Evolutionary conservation across 2,329 filamentous ascomycete genomes (phyloP).

Genomic region (Tolypocladium pustulatum): DNA sequence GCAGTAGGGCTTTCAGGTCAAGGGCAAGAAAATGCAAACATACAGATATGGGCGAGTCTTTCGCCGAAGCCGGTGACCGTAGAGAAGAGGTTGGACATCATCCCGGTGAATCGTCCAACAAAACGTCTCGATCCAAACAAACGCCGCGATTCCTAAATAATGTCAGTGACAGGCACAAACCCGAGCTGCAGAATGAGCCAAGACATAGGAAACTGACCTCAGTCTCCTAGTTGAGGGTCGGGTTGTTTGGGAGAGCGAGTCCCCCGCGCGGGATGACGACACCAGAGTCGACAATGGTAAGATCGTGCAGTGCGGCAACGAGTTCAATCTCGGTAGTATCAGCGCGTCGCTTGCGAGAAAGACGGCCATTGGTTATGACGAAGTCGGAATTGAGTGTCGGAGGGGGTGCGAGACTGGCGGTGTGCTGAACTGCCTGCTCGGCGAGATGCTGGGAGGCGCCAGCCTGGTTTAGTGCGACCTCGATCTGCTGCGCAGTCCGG

Average conservation of each 20-base stretch:
- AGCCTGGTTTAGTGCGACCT: background rate
- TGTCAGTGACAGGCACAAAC: background rate
- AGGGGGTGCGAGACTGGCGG: background rate
- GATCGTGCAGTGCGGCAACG: conserved; percentile 12
- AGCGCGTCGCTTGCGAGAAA: conserved; percentile 18
- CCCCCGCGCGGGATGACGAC: background rate
- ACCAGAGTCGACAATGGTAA: conserved; percentile 1
- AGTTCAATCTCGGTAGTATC: conserved; percentile 19
- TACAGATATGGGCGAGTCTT: conserved; percentile 13
- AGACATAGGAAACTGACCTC: conserved; percentile 1
- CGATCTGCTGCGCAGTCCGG: background rate
- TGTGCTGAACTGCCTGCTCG: background rate
- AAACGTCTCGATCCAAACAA: conserved; percentile 12
- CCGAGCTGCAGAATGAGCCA: background rate
- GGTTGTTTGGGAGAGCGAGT: background rate
- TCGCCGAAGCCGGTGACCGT: conserved; percentile 16
- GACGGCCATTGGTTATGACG: conserved; percentile 16
- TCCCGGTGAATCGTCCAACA: conserved; percentile 14
- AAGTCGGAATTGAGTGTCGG: background rate
- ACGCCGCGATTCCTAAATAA: conserved; percentile 1
- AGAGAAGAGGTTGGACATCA: conserved; percentile 16
- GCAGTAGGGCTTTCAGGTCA: background rate
- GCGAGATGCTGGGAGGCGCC: background rate
- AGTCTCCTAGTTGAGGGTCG: background rate
- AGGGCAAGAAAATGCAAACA: background rate